Evolutionary conservation across 202 grass and related monocot species (phyloP).

Genomic region (Elaeis oleifera): DNA sequence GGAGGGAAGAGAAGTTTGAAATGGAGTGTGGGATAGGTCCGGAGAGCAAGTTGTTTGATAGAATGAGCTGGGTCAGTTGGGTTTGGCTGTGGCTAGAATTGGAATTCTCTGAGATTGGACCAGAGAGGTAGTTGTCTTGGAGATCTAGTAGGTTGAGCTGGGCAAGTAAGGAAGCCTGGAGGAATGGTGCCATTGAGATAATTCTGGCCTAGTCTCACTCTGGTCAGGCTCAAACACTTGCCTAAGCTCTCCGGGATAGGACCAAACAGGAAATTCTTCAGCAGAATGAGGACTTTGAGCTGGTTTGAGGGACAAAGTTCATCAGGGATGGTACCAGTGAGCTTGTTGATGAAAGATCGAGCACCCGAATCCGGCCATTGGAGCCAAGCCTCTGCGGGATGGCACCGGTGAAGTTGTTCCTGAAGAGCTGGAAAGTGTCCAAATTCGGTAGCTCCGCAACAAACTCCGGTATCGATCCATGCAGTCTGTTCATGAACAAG

Average conservation of each 20-base stretch:
- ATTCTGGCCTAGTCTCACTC: conserved; percentile 84
- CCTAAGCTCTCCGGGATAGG: conserved; percentile 56
- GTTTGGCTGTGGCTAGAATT: not conserved
- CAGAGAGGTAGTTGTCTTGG: conserved; percentile 81
- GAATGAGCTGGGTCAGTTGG: conserved; percentile 67
- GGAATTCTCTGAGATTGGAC: conserved; percentile 39
- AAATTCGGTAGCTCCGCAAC: conserved; percentile 42
- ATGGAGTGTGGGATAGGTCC: conserved; percentile 49
- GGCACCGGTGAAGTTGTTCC: conserved; percentile 89
- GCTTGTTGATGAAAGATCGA: conserved; percentile 73
- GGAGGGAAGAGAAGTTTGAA: conserved; percentile 43
- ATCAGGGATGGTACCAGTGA: conserved; percentile 58
- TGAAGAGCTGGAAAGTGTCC: conserved; percentile 84
- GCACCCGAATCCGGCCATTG: conserved; percentile 28
- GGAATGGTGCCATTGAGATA: conserved; percentile 90
- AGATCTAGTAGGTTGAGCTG: conserved; percentile 74
- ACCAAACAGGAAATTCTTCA: conserved; percentile 87
- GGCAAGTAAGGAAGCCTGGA: conserved; percentile 70
- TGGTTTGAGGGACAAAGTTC: conserved; percentile 42
- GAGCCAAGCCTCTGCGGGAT: conserved; percentile 45
- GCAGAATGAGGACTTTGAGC: conserved; percentile 60
- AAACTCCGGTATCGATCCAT: conserved; percentile 67
- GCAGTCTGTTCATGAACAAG: conserved; percentile 83
- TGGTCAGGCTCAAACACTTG: conserved; percentile 51
- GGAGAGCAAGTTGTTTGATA: conserved; percentile 72